phyloP scores from a whole-genome alignment of 305 asterid species.

The Rubia balearica region DNA sequence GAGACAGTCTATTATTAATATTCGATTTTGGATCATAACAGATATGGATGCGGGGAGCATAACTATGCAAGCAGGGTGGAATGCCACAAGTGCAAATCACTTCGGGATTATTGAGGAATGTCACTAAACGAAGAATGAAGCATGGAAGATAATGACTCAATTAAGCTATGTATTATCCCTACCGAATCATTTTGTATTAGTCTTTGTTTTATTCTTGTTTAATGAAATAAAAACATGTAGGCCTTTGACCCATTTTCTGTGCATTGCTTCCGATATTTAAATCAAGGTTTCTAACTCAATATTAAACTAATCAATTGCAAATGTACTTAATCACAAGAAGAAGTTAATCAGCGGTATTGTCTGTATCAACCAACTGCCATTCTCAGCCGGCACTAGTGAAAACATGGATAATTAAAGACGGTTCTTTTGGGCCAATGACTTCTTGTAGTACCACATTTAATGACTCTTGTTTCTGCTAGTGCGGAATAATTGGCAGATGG shows the following conservation, averaged over 20 bases:
- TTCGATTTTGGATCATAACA: constrained; percentile 11
- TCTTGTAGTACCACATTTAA: no score
- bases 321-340: neutral
- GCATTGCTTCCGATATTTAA: constrained; percentile 7
- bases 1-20: neutral
- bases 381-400: neutral
- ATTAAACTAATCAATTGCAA: neutral
- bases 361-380: constrained; percentile 10
- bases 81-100: constrained; percentile 65
- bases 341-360: constrained; percentile 3
- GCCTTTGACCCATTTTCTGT: constrained; percentile 9
- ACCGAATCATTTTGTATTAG: constrained; percentile 4
- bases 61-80: constrained; percentile 76
- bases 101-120: constrained; percentile 58
- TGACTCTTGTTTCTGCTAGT: no score
- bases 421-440: no score
- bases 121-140: constrained; percentile 12
- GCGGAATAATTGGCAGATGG: no score
- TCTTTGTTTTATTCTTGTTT: neutral
- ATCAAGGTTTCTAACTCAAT: neutral
- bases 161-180: neutral
- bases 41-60: constrained; percentile 64
- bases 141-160: neutral
- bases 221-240: neutral
- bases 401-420: no score